phyloP scores from a whole-genome alignment of 2,329 filamentous ascomycete species.

The Orbilia quercus region DNA sequence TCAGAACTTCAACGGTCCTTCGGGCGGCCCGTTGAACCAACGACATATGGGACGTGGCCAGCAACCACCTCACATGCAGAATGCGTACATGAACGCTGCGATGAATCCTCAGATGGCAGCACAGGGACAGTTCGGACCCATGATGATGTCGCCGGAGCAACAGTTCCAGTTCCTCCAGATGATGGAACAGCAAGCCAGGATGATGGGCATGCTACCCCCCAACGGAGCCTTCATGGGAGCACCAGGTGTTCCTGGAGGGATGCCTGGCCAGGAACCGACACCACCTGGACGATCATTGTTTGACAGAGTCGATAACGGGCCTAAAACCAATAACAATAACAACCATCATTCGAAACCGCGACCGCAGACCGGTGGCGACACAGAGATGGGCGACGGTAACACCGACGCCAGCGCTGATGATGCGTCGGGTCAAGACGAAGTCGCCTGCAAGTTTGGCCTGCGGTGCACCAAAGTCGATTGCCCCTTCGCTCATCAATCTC shows the following conservation, averaged over 20 bases:
- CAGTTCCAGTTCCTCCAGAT: constrained; percentile 80
- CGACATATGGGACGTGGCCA: constrained; percentile 65
- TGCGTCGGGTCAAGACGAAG: constrained; percentile 58
- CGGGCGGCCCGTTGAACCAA: constrained; percentile 67
- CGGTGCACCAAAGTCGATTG: constrained; percentile 89
- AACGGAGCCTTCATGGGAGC: constrained; percentile 42
- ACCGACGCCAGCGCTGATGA: constrained; percentile 20
- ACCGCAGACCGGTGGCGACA: constrained; percentile 37
- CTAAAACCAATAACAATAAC: constrained; percentile 60
- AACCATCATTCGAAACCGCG: constrained; percentile 39
- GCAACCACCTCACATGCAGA: constrained; percentile 64
- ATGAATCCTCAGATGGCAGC: constrained; percentile 60
- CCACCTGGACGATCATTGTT: constrained; percentile 45
- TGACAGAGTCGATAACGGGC: constrained; percentile 61
- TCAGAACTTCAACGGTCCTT: constrained; percentile 65
- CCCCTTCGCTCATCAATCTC: constrained; percentile 92
- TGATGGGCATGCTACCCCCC: constrained; percentile 77
- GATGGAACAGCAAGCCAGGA: constrained; percentile 85
- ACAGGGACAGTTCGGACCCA: constrained; percentile 43
- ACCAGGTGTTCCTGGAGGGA: constrained; percentile 22
- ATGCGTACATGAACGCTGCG: constrained; percentile 62
- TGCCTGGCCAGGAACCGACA: constrained; percentile 20
- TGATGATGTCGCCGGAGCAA: constrained; percentile 72
- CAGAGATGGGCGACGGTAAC: constrained; percentile 51
- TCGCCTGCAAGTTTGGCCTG: constrained; percentile 85